Evolutionary conservation across 169 alveolate genomes (phyloP).

Genomic region (Babesia ovata): DNA sequence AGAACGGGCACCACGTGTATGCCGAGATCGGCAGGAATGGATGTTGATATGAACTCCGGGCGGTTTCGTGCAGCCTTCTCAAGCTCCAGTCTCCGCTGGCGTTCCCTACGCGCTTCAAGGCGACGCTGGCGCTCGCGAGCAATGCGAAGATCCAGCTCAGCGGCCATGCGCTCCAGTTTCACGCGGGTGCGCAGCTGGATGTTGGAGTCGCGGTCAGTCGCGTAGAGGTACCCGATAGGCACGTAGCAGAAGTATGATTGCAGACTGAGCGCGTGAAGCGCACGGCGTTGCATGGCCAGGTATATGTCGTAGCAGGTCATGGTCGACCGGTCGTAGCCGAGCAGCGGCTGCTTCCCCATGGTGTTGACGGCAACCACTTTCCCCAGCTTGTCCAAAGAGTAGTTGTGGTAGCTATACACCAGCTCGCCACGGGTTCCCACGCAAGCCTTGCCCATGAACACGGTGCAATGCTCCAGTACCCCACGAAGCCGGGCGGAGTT

Average conservation of each 20-base stretch:
- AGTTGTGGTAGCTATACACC: slow-evolving; percentile 4
- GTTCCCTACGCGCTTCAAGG: slow-evolving; percentile 10
- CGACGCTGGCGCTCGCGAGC: slow-evolving; percentile 24
- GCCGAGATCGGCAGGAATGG: slow-evolving; percentile 28
- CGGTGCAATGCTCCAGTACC: slow-evolving; percentile 15
- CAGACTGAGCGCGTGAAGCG: slow-evolving; percentile 17
- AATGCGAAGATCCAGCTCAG: not conserved
- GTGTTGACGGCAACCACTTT: slow-evolving; percentile 1
- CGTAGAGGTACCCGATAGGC: slow-evolving; percentile 12
- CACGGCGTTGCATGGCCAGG: slow-evolving; percentile 33
- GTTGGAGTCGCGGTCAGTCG: slow-evolving; percentile 13
- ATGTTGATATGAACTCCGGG: slow-evolving; percentile 20
- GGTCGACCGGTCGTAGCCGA: slow-evolving; percentile 6
- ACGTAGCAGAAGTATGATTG: slow-evolving; percentile 13
- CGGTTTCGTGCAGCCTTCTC: not conserved
- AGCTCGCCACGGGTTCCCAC: not conserved
- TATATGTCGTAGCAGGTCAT: slow-evolving; percentile 27
- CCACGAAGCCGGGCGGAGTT: not conserved
- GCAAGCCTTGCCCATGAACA: slow-evolving; percentile 31
- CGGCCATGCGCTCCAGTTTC: slow-evolving; percentile 22
- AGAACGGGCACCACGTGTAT: not conserved
- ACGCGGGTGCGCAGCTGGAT: slow-evolving; percentile 26
- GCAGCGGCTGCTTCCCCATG: slow-evolving; percentile 1
- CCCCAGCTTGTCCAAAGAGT: slow-evolving; percentile 25
- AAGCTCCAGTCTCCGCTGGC: slow-evolving; percentile 13